Evolutionary conservation across 345 rosid species (phyloP).

Genomic region (Balakata baccata): DNA sequence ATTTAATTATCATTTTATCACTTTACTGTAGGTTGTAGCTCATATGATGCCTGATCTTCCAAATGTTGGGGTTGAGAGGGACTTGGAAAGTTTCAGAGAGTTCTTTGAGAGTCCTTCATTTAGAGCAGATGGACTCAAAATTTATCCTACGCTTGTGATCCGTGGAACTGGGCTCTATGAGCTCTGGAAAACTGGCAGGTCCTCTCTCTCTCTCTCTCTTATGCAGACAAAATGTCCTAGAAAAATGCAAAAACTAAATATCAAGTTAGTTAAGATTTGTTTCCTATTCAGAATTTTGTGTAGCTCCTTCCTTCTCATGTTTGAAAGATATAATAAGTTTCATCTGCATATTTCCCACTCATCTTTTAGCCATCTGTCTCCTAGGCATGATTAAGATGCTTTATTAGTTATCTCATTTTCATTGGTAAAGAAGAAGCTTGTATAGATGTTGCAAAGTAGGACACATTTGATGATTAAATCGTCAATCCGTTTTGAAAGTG

Average conservation of each 20-base stretch:
- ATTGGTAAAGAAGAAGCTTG: neutral
- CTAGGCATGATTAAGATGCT: neutral
- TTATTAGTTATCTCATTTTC: neutral
- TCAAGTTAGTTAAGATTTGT: neutral
- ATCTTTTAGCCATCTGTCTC: neutral
- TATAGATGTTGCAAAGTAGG: neutral
- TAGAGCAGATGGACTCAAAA: conserved; percentile 97
- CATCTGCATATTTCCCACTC: neutral
- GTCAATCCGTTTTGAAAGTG: neutral
- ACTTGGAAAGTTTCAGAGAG: conserved; percentile 89
- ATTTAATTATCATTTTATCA: conserved; percentile 32
- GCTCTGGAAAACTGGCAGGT: conserved; percentile 99
- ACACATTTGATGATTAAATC: neutral
- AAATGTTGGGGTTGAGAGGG: conserved; percentile 97
- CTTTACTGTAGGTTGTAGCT: conserved; percentile 78
- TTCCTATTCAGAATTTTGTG: neutral
- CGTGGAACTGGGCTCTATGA: conserved; percentile 98
- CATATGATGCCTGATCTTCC: conserved; percentile 99
- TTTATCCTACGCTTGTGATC: conserved; percentile 95
- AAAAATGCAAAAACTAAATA: neutral
- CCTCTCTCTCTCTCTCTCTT: neutral
- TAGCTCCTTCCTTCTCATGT: neutral
- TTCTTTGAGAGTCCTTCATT: conserved; percentile 94
- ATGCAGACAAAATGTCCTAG: neutral
- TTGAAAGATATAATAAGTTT: neutral